Conservation (phyloP, 495 filamentous ascomycete genomes). For the Chaetomium fimeti region DNA sequence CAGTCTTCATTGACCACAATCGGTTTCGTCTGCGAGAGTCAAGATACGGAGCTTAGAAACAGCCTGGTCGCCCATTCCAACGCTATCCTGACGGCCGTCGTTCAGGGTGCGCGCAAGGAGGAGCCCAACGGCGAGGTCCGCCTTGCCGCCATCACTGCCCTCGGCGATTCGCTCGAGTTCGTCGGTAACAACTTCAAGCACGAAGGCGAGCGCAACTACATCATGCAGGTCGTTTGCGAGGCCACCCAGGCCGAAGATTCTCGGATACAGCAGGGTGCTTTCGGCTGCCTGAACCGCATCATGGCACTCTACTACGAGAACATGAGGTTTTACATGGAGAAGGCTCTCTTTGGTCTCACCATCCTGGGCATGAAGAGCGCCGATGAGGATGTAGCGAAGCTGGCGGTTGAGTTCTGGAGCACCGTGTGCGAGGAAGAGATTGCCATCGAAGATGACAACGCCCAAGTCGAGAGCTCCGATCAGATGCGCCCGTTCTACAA, state of each 20-base stretch:
- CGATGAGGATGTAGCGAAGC: slow-evolving; percentile 95
- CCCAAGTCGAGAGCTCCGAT: slow-evolving; percentile 70
- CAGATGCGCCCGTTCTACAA: slow-evolving; percentile 87
- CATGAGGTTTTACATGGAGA: slow-evolving; percentile 99
- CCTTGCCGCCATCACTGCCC: slow-evolving; percentile 84
- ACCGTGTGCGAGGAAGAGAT: slow-evolving; percentile 99
- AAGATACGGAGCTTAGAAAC: slow-evolving; percentile 80
- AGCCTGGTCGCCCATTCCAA: slow-evolving; percentile 86
- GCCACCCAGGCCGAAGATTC: slow-evolving; percentile 88
- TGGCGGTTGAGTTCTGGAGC: slow-evolving; percentile 99
- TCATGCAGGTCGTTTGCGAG: slow-evolving; percentile 99
- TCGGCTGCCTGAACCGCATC: slow-evolving; percentile 95
- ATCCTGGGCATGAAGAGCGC: slow-evolving; percentile 98
- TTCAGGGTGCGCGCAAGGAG: slow-evolving; percentile 95
- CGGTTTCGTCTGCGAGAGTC: slow-evolving; percentile 96
- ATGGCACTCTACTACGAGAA: slow-evolving; percentile 98
- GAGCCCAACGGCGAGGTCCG: slow-evolving; percentile 88
- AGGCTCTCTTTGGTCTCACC: slow-evolving; percentile 96
- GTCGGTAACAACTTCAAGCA: slow-evolving; percentile 98
- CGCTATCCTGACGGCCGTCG: slow-evolving; percentile 94
- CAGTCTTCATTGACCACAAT: slow-evolving; percentile 91
- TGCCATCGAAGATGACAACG: slow-evolving; percentile 94
- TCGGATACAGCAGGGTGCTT: slow-evolving; percentile 90
- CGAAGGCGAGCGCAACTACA: slow-evolving; percentile 98
- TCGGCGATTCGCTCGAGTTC: slow-evolving; percentile 97